Percentiles rank a stretch among this genome's conserved stretches.
phyloP scores from a whole-genome alignment of 768 basidiomycete species.

The Leccinum pellstonianum region DNA sequence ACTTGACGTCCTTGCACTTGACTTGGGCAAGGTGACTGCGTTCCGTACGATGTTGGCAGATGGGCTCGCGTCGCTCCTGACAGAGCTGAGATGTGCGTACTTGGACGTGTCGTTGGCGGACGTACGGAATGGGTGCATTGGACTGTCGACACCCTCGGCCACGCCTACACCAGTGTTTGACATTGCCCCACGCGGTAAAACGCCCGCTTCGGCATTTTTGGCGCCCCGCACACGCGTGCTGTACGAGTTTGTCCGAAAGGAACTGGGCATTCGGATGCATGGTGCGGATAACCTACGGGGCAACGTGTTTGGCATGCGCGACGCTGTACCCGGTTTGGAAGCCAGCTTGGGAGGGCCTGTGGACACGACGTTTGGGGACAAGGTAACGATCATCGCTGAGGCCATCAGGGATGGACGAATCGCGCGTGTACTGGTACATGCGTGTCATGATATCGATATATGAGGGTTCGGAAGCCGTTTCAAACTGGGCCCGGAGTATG shows the following conservation, averaged over 20 bases:
- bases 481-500: background rate
- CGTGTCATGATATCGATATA: constrained; percentile 39
- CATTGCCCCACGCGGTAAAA: constrained; percentile 50
- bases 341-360: constrained; percentile 33
- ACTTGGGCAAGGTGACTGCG: constrained; percentile 22
- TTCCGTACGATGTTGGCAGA: constrained; percentile 23
- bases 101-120: constrained; percentile 24
- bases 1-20: constrained; percentile 14
- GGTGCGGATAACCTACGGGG: constrained; percentile 67
- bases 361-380: constrained; percentile 64
- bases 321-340: constrained; percentile 36
- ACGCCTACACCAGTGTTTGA: constrained; percentile 34
- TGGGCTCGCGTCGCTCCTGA: constrained; percentile 20
- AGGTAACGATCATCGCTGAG: constrained; percentile 76
- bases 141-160: constrained; percentile 13
- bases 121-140: constrained; percentile 15
- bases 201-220: constrained; percentile 68
- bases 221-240: constrained; percentile 53
- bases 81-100: constrained; percentile 31
- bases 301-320: constrained; percentile 55
- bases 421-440: constrained; percentile 50
- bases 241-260: constrained; percentile 74
- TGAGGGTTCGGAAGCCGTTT: constrained; percentile 1
- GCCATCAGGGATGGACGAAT: constrained; percentile 72
- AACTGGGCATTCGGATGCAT: constrained; percentile 77